Conservation (phyloP, 257 asterid genomes). For the Solanum piurae region DNA sequence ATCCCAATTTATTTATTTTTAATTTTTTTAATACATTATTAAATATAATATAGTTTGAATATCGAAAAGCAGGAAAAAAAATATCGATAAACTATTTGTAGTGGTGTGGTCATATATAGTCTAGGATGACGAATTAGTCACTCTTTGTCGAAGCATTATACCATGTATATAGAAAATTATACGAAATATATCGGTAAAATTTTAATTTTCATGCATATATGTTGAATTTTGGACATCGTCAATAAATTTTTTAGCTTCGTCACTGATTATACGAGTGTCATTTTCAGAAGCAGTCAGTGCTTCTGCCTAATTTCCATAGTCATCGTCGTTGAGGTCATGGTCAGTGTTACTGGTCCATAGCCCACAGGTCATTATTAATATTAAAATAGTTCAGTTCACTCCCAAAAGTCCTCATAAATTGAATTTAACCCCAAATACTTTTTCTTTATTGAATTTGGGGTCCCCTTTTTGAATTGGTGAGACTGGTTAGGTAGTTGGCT, state of each 20-base stretch:
- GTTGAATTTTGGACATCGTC: accelerated
- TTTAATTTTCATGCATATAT: too few species aligned
- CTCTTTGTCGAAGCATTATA: too few species aligned
- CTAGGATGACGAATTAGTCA: too few species aligned
- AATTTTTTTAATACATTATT: too few species aligned
- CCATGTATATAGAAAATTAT: too few species aligned
- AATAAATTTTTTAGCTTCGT: too few species aligned
- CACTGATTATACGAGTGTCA: background rate
- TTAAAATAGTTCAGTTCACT: background rate
- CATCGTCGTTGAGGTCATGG: background rate
- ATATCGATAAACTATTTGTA: too few species aligned
- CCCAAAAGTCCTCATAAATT: background rate
- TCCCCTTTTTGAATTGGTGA: background rate
- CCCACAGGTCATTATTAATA: background rate
- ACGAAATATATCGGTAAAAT: accelerated
- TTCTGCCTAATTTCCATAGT: background rate
- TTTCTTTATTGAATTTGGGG: background rate
- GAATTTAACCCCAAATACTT: background rate
- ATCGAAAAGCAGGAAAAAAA: background rate
- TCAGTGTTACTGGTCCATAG: background rate
- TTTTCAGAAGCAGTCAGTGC: background rate
- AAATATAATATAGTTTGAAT: background rate
- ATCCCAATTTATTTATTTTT: background rate
- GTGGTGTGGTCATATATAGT: background rate
- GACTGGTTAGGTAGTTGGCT: background rate